phyloP scores from a whole-genome alignment of 176 grass and related monocot species.

The Oryza glaberrima region DNA sequence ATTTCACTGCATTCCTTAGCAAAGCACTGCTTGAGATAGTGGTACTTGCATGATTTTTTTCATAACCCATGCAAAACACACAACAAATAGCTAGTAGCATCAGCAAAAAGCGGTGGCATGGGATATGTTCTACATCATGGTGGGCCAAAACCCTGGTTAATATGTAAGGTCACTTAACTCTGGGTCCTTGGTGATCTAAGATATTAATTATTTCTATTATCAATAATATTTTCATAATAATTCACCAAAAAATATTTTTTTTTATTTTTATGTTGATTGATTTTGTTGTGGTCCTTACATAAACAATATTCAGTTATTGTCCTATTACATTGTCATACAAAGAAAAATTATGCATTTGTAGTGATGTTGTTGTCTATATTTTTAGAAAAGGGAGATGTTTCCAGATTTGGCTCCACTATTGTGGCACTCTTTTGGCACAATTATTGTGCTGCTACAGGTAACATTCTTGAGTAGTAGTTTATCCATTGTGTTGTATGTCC shows the following conservation, averaged over 20 bases:
- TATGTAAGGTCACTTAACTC: neutral
- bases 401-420: conserved; percentile 67
- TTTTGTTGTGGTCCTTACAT: conserved; percentile 15
- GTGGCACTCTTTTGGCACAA: conserved; percentile 83
- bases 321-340: neutral
- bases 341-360: neutral
- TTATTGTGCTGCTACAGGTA: conserved; percentile 62
- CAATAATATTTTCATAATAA: neutral
- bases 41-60: no score
- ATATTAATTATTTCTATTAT: neutral
- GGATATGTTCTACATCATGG: no score
- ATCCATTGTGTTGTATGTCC: neutral
- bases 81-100: conserved; percentile 9
- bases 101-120: neutral
- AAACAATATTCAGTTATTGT: neutral
- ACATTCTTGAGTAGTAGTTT: neutral
- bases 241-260: neutral
- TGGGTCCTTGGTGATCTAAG: neutral
- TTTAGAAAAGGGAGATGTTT: conserved; percentile 60
- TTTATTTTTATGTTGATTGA: neutral
- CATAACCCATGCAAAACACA: no score
- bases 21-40: conserved; percentile 64
- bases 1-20: conserved; percentile 34
- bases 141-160: no score
- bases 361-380: conserved; percentile 29